Percentiles rank a stretch among this genome's conserved stretches.
Conservation (phyloP, 1,284 basidiomycete genomes). For the Pseudozyma flocculosa region DNA sequence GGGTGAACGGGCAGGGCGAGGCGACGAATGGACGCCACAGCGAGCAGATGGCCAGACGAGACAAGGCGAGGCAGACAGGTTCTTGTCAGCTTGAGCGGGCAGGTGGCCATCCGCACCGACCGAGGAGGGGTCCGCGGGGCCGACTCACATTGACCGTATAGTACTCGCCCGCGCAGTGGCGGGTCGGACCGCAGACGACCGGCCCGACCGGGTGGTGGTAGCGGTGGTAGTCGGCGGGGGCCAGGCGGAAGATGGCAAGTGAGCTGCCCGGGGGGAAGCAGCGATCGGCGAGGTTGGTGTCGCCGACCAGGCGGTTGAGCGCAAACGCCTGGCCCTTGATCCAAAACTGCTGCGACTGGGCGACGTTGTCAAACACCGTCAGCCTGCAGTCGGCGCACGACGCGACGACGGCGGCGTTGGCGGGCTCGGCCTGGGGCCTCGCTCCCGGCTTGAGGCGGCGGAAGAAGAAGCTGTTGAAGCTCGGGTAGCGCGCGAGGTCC, state of each 20-base stretch:
- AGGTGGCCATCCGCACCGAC: too few relatives aligned
- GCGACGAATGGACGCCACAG: too few relatives aligned
- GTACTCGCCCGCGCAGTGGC: conserved; percentile 59
- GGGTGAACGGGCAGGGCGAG: too few relatives aligned
- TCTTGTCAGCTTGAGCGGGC: too few relatives aligned
- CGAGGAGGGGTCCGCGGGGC: too few relatives aligned
- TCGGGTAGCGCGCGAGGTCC: conserved; percentile 66
- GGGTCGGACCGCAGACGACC: conserved; percentile 65
- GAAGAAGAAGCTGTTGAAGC: conserved; percentile 90
- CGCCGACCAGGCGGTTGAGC: conserved; percentile 73
- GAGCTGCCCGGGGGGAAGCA: conserved; percentile 40
- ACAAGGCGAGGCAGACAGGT: too few relatives aligned
- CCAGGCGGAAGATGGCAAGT: conserved; percentile 73
- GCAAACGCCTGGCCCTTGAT: conserved; percentile 96
- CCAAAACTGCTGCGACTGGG: conserved; percentile 84
- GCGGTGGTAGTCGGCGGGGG: conserved; percentile 86
- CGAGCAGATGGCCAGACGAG: neutral
- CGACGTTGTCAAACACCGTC: conserved; percentile 84
- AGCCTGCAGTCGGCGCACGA: conserved; percentile 90
- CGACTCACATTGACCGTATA: conserved; percentile 65
- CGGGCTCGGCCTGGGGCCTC: conserved; percentile 72
- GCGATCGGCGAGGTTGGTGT: conserved; percentile 59
- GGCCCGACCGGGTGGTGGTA: conserved; percentile 85
- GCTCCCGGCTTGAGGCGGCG: conserved; percentile 82
- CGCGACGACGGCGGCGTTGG: conserved; percentile 75